Evolutionary conservation across 1,284 basidiomycete genomes (phyloP).

Genomic region (Cutaneotrichosporon cyanovorans): DNA sequence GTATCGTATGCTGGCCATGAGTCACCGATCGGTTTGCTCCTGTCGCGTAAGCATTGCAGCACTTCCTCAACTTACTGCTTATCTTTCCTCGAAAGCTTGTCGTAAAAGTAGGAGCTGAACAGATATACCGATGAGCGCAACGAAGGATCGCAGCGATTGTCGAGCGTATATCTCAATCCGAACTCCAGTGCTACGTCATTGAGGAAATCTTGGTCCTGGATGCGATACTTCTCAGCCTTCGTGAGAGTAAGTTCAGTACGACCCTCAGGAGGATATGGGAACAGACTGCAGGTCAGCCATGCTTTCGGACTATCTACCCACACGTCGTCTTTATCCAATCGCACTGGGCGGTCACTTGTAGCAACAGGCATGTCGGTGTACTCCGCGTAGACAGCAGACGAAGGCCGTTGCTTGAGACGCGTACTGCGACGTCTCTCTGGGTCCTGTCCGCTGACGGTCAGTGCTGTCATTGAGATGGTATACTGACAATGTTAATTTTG

Average conservation of each 20-base stretch:
- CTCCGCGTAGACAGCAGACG: no score
- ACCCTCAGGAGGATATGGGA: conserved; percentile 63
- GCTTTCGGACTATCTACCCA: not conserved
- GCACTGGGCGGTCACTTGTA: not conserved
- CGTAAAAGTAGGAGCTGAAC: conserved; percentile 97
- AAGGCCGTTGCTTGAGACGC: no score
- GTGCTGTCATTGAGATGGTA: no score
- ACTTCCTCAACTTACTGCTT: conserved; percentile 54
- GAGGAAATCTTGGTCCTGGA: conserved; percentile 71
- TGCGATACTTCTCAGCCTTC: conserved; percentile 63
- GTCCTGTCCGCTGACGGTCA: no score
- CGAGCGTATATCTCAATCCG: conserved; percentile 65
- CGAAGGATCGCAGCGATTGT: conserved; percentile 9
- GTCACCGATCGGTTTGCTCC: conserved; percentile 7
- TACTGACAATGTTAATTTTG: no score
- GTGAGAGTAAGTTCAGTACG: conserved; percentile 70
- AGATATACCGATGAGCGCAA: conserved; percentile 51
- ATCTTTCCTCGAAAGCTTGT: conserved; percentile 63
- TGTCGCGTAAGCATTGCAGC: conserved; percentile 9
- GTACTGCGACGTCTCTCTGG: no score
- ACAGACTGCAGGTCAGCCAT: conserved; percentile 51
- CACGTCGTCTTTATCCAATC: conserved; percentile 22
- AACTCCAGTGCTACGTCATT: conserved; percentile 97
- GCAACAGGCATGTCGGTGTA: no score
- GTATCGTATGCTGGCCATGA: conserved; percentile 62